Conservation (phyloP, 1,284 basidiomycete species). For the Apiotrichum siamense region DNA sequence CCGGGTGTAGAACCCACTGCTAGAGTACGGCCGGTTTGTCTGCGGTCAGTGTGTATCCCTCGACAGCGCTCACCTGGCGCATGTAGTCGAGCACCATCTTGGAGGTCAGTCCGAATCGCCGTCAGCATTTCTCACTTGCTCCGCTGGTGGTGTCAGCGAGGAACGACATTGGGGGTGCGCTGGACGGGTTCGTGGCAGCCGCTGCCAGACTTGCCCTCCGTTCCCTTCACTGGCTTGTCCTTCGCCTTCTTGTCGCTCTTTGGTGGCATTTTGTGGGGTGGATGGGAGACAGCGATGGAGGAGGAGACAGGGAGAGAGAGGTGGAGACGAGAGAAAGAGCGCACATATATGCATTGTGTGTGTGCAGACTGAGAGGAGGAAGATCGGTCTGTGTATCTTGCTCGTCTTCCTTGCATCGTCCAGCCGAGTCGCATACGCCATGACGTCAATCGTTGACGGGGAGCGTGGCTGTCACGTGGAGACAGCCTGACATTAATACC, state of each 20-base stretch:
- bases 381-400: background rate
- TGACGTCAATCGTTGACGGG: too few relatives aligned
- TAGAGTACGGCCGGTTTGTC: slow-evolving; percentile 41
- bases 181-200: too few relatives aligned
- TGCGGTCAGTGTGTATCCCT: slow-evolving; percentile 7
- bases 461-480: too few relatives aligned
- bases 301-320: slow-evolving; percentile 2
- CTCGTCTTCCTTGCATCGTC: too few relatives aligned
- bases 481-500: too few relatives aligned
- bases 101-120: background rate
- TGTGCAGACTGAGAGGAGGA: background rate
- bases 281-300: background rate
- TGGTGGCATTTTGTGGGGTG: slow-evolving; percentile 33
- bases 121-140: slow-evolving; percentile 27
- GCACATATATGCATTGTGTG: background rate
- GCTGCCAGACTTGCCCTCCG: slow-evolving; percentile 45
- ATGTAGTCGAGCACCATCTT: slow-evolving; percentile 46
- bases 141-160: slow-evolving; percentile 23
- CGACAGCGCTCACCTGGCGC: slow-evolving; percentile 28
- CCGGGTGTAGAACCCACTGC: slow-evolving; percentile 24
- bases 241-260: slow-evolving; percentile 74
- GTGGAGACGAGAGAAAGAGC: background rate
- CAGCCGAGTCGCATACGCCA: too few relatives aligned
- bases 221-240: slow-evolving; percentile 43
- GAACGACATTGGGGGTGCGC: too few relatives aligned